These are phyloP conservation scores for Neurospora africana DNA, from an alignment of 495 filamentous ascomycete genomes.

Conservation along the genomic window DNA sequence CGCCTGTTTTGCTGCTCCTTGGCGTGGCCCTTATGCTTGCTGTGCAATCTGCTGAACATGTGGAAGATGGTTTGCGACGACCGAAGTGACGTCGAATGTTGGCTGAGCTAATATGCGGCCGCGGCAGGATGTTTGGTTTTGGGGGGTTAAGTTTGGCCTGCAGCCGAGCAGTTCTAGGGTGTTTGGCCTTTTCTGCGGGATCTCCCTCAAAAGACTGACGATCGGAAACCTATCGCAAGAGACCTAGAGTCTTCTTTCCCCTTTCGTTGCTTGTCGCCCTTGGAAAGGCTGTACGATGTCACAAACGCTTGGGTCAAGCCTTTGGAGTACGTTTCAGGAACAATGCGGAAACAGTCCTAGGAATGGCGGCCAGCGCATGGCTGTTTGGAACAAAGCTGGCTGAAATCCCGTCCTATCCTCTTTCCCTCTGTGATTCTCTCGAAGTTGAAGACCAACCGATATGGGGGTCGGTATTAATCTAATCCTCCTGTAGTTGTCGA, in stretches of 20 bases:
- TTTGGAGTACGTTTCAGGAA: slow-evolving; percentile 26
- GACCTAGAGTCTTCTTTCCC: slow-evolving; percentile 2
- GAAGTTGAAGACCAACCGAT: not conserved
- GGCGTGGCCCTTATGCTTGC: slow-evolving; percentile 24
- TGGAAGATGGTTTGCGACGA: slow-evolving; percentile 16
- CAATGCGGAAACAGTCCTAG: slow-evolving; percentile 19
- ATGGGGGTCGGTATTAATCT: not conserved
- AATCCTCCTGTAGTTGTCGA: not conserved
- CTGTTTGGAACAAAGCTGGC: slow-evolving; percentile 3
- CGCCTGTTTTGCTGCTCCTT: slow-evolving; percentile 25
- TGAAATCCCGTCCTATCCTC: slow-evolving; percentile 2
- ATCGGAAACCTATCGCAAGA: slow-evolving; percentile 10
- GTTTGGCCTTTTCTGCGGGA: slow-evolving; percentile 13
- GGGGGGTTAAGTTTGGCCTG: not conserved
- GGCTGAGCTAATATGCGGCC: not conserved
- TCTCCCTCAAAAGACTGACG: slow-evolving; percentile 14
- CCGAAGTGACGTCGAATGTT: slow-evolving; percentile 4
- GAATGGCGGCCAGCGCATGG: slow-evolving; percentile 16
- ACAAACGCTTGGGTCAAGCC: slow-evolving; percentile 11
- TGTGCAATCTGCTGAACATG: slow-evolving; percentile 42
- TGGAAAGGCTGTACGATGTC: slow-evolving; percentile 2
- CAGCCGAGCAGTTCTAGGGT: not conserved
- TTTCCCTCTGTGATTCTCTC: not conserved
- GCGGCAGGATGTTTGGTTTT: not conserved
- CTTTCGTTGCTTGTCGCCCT: not conserved